Base-by-base conservation (phyloP, 768 basidiomycete species). In the Leccinum imitatum region DNA sequence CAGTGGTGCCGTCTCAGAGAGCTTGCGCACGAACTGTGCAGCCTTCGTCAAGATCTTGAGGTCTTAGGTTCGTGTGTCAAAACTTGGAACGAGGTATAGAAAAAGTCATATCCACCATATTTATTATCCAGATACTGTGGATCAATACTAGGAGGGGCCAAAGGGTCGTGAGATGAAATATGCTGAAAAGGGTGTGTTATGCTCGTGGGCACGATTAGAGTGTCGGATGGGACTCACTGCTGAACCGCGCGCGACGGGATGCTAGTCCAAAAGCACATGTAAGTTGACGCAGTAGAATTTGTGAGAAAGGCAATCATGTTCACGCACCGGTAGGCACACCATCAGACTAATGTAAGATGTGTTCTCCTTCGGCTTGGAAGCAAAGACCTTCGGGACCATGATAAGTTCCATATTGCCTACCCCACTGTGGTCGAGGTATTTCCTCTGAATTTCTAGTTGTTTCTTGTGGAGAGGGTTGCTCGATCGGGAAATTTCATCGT, bases 161-260 rank as follows among this genome's bases (percentile, higher is more conserved):
- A n/a, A n/a, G 65, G 58, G 17, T 65, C 44, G 4, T 58, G 19
- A 37, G 65, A 67, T 15, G 65, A 50, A 37, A 66, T 54, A 19
- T 66, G 65, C 65, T 66, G 35, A 11, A 14, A 37, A 47, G n/a
- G 15, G 1, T 25, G 17, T 8, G n/a, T 65, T 23, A 55, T n/a
- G 11, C 19, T 44, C 9, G 25, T 23, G 3, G 19, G 15, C 10
- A 35, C 14, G 13, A n/a, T 33, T 7, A 1, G 4, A 31, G 9
- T 30, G 27, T n/a, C 9, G 5, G 33, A 54, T 6, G 7, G 19
- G 14, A 7, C 62, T 7, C 64, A 66, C 65, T 23, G 53, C 46
- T 31, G 62, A 67, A 48, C 65, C 62, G 11, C 65, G 65, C 15
- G 65, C 58, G 48, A 66, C 57, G 4, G 65, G 62, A 56, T 66